Base-by-base conservation (phyloP, 441 rosid genomes). In the Omphalea diandra region DNA sequence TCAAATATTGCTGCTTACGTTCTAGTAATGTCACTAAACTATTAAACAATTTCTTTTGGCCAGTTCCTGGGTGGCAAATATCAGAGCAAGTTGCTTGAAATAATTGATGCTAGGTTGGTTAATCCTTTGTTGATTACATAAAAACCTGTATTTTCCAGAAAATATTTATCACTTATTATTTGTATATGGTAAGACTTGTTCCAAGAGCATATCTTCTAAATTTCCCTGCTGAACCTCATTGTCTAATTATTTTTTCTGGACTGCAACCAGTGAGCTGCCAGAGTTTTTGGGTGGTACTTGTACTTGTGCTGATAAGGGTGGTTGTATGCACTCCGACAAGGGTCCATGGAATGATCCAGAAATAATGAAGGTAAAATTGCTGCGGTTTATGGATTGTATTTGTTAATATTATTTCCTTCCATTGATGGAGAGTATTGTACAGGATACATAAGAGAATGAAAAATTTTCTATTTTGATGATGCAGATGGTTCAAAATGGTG, bases 291-390 rank as follows among this genome's bases (percentile, higher is more conserved):
- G 98, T 2, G 98, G 97, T 60, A 62, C 84, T 41, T 91, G 97
- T 64, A 87, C 79, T 29, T 94, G 98, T 77, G 87, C 81, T 0
- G 93, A 87, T 33, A 86, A 83, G 76, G 97, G 98, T 1, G 98
- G 98, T 8, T 89, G 97, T 62, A 81, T 94, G 91, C 83, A 84
- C 31, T 89, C 96, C 33, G 96, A 91, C 44, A 94, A 91, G 82
- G 96, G 97, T 14, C 98, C 98, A n/a, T 94, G 98, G 96, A 88
- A 91, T 71, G 83, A 87, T 78, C 85, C 86, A 0, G 90, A 88
- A 17, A 82, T 88, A 50, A 49, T 87, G 44, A 87, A 87, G 88
- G 97, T 90, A 47, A 35, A 10, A 29, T 27, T 44, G 8, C 14
- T 24, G n/a, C 4, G 15, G 14, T 18, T 26, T 38, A 46, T 40